These are phyloP conservation scores for Viola pubescens DNA, from an alignment of 441 rosid genomes.

Conservation along the genomic window DNA sequence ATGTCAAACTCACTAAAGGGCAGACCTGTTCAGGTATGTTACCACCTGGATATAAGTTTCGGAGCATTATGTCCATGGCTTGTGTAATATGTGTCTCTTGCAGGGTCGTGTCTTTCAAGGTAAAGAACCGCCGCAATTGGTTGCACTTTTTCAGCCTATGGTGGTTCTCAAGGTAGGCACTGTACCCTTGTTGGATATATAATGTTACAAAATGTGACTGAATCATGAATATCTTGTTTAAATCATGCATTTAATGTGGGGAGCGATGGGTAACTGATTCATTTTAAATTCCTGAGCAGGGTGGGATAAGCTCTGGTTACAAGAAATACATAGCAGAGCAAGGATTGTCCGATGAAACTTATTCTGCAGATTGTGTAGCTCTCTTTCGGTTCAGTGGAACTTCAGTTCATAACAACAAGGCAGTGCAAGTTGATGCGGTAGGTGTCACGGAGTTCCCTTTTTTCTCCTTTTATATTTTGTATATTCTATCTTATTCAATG, in stretches of 20 bases:
- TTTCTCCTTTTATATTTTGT: conserved; percentile 5
- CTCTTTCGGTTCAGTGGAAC: conserved; percentile 84
- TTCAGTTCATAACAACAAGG: conserved; percentile 60
- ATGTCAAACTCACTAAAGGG: conserved; percentile 85
- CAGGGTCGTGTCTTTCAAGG: conserved; percentile 90
- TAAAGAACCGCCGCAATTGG: conserved; percentile 91
- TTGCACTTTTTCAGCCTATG: conserved; percentile 95
- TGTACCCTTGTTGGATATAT: conserved; percentile 8
- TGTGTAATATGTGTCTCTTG: conserved; percentile 25
- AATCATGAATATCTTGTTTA: conserved; percentile 5
- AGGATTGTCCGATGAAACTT: conserved; percentile 68
- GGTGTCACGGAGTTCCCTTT: conserved; percentile 19
- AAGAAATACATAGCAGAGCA: conserved; percentile 51
- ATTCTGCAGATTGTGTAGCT: conserved; percentile 59
- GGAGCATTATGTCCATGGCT: conserved; percentile 15
- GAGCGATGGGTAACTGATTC: conserved; percentile 8
- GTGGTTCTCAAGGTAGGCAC: conserved; percentile 78
- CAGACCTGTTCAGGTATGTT: conserved; percentile 83
- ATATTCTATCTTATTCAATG: neutral
- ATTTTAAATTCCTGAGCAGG: conserved; percentile 38
- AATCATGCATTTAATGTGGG: conserved; percentile 11
- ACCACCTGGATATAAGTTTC: conserved; percentile 13
- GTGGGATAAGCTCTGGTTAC: conserved; percentile 92
- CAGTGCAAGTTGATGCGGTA: conserved; percentile 88
- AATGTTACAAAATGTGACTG: conserved; percentile 10